These are phyloP conservation scores for Phytophthora pseudosyringae DNA, from an alignment of 352 stramenopile species.

Conservation along the genomic window DNA sequence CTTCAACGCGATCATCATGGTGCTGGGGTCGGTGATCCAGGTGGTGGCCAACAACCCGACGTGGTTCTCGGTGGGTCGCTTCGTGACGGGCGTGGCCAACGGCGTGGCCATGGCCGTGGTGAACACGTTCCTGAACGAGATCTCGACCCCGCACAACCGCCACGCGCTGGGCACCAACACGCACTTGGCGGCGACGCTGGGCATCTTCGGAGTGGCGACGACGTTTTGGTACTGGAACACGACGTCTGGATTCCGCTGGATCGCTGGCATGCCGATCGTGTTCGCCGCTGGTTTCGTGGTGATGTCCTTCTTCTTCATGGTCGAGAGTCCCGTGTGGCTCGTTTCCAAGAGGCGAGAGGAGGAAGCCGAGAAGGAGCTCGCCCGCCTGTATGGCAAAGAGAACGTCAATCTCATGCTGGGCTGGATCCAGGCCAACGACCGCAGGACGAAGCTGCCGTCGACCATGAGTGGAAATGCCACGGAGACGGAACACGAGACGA, in stretches of 20 bases:
- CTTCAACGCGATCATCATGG: slow-evolving; percentile 44
- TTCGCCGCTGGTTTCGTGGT: slow-evolving; percentile 35
- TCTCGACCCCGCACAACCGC: slow-evolving; percentile 50
- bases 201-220: slow-evolving; percentile 47
- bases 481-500: slow-evolving; percentile 18
- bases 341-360: slow-evolving; percentile 36
- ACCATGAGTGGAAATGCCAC: slow-evolving; percentile 13
- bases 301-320: slow-evolving; percentile 42
- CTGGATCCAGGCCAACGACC: slow-evolving; percentile 39
- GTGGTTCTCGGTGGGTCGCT: slow-evolving; percentile 43
- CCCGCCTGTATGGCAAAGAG: slow-evolving; percentile 42
- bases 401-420: slow-evolving; percentile 38
- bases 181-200: slow-evolving; percentile 51
- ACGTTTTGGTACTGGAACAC: slow-evolving; percentile 65
- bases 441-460: slow-evolving; percentile 33
- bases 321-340: slow-evolving; percentile 55
- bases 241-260: slow-evolving; percentile 55
- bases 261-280: slow-evolving; percentile 47
- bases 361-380: slow-evolving; percentile 35
- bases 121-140: slow-evolving; percentile 53
- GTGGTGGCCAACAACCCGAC: slow-evolving; percentile 28
- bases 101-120: slow-evolving; percentile 46
- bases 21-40: slow-evolving; percentile 41
- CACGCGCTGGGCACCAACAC: slow-evolving; percentile 42
- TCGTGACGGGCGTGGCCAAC: slow-evolving; percentile 50